These are phyloP conservation scores for Trichoderma aggressivum DNA, from an alignment of 2,329 filamentous ascomycete species.

Conservation along the genomic window DNA sequence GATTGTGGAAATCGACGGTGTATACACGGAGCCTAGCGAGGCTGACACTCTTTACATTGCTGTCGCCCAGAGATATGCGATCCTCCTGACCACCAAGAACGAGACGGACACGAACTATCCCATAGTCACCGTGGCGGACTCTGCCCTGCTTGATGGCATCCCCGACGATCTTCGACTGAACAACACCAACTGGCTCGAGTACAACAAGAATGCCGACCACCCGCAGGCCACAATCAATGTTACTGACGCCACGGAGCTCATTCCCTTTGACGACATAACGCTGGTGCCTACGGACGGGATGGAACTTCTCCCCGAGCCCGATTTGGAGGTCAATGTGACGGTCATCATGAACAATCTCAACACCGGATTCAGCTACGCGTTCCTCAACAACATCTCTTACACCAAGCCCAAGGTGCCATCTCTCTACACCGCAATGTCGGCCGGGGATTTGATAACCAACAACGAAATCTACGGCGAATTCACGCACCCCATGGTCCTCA, in stretches of 20 bases:
- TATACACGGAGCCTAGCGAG: conserved; percentile 45
- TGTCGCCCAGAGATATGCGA: conserved; percentile 47
- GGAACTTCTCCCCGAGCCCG: conserved; percentile 45
- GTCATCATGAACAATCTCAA: conserved; percentile 52
- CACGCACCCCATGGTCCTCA: conserved; percentile 36
- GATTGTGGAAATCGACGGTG: conserved; percentile 46
- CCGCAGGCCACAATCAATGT: conserved; percentile 25
- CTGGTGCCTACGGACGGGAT: conserved; percentile 54
- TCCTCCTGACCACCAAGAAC: conserved; percentile 47
- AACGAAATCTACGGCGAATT: conserved; percentile 30
- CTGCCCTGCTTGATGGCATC: conserved; percentile 35
- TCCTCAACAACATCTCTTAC: conserved; percentile 64
- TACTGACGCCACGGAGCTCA: conserved; percentile 43
- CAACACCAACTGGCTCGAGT: conserved; percentile 36
- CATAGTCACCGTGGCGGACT: conserved; percentile 32
- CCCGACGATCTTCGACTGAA: conserved; percentile 51
- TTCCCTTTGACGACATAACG: conserved; percentile 53
- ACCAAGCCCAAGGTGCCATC: conserved; percentile 62
- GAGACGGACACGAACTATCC: conserved; percentile 45
- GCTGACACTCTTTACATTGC: conserved; percentile 45
- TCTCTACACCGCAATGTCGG: conserved; percentile 61
- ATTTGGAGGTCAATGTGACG: conserved; percentile 47
- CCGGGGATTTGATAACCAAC: conserved; percentile 32
- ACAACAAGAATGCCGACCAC: conserved; percentile 26
- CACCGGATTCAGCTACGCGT: conserved; percentile 52